Base-by-base conservation (phyloP, 2,329 filamentous ascomycete genomes). In the Sporothrix luriei region DNA sequence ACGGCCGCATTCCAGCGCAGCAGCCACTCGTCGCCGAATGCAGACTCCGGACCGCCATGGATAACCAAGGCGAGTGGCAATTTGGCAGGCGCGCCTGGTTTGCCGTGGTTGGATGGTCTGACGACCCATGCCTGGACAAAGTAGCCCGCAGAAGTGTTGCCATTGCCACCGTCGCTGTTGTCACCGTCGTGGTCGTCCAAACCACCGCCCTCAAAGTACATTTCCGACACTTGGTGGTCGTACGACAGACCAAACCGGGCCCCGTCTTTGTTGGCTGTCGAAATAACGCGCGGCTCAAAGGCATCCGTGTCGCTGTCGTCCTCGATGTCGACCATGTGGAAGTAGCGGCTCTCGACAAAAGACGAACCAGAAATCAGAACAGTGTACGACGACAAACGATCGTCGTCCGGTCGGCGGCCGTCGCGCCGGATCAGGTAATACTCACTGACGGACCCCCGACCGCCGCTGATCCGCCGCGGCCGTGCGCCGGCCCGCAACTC, bases 1-100 rank as follows among this genome's bases (percentile, higher is more conserved):
- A 85, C 78, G 1, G 83, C 82, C 0, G 81, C 79, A 71, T 88
- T 87, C 82, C 82, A 85, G 72, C 70, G 49, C 57, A 33, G n/a
- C 51, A 68, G 64, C 75, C 79, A 81, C 78, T 72, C 74, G 74
- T 88, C 84, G n/a, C 79, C 79, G 83, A 83, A 86, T 1, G 84
- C 79, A 3, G 77, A 76, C 68, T 82, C 81, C 0, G 86, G 80
- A 0, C 78, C 79, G 11, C 78, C 80, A 43, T 82, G 80, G 13
- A 80, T 76, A 19, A 79, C 72, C 3, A 83, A 55, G 0, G 78
- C 76, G 68, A 81, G 74, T 2, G 81, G 82, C 21, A 81, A 80
- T 65, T 76, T 78, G 69, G 76, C 77, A 6, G 4, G 71, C 11
- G 76, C 71, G 52, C 19, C 51, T 7, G 52, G 43, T 29, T 29